Evolutionary conservation across 768 basidiomycete species (phyloP), one percentile per base, ranked within the genome.

Genomic region (Tulasnella sp.): DNA sequence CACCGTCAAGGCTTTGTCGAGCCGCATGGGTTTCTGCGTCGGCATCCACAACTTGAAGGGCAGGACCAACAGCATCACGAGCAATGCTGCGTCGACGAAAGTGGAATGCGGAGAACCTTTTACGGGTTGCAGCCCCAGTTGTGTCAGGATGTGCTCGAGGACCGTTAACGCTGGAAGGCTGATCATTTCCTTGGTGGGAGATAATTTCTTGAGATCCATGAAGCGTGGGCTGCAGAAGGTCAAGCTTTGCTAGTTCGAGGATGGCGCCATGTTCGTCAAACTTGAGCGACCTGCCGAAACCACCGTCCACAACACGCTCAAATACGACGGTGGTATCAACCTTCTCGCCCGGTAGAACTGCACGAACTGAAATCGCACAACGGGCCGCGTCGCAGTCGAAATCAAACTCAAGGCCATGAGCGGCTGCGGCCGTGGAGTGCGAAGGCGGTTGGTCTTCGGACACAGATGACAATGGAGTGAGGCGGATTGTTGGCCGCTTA

Each of bases 311-410:
- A 41, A 83, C 74, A 12, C 69, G 68, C 40, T 71, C 68, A 59
- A 74, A 78, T 40, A 78, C 65, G 8, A 69, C 35, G 62, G 43
- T 39, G 14, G 74, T 71, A 78, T 73, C 32, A 74, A 75, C 39
- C 76, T 76, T 67, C 61, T 68, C 70, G 2, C 82, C 76, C 4
- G 83, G 76, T 0, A 89, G 73, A 32, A 87, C 73, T 45, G 90
- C 82, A 61, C 86, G 77, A 17, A 96, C 78, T 35, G 82, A 80
- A 58, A 96, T 81, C 19, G 77, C 78, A 64, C 89, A 90, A 63
- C 83, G 84, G 6, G 91, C 84, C 0, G 90, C 82, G 58, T 91
- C 88, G 61, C 86, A 88, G 66, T 97, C 92, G 68, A 86, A 97
- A 67, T 86, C 83, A 68, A 96, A 97, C 66, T 90, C 89, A 59